Evolutionary conservation across 129 eudicot genomes (phyloP).

Genomic region (Heracleum sosnowskyi): DNA sequence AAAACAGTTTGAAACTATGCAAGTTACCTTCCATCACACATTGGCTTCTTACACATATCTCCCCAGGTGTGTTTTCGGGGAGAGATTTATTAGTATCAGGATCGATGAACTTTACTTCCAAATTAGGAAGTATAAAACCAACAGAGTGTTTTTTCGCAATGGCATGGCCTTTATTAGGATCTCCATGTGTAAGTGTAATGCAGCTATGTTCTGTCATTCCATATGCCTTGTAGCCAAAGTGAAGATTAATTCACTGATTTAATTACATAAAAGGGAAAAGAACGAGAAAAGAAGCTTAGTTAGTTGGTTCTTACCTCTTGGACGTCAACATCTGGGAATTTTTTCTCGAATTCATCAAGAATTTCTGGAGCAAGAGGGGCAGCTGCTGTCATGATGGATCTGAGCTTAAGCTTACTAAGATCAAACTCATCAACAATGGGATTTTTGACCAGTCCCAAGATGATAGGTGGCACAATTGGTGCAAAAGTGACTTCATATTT

Average conservation of each 20-base stretch:
- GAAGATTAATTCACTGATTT: not conserved
- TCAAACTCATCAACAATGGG: slow-evolving; percentile 72
- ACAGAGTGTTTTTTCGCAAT: slow-evolving; percentile 77
- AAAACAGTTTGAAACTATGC: not conserved
- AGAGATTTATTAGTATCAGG: slow-evolving; percentile 67
- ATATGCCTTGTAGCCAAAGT: slow-evolving; percentile 47
- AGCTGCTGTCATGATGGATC: slow-evolving; percentile 83
- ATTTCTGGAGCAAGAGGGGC: slow-evolving; percentile 95
- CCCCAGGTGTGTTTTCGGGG: slow-evolving; percentile 78
- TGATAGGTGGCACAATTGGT: slow-evolving; percentile 85
- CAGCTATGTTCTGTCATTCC: slow-evolving; percentile 99
- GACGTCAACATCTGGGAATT: slow-evolving; percentile 74
- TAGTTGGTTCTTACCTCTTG: slow-evolving; percentile 49
- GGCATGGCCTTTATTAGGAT: slow-evolving; percentile 51
- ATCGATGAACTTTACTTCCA: slow-evolving; percentile 84
- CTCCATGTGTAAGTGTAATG: slow-evolving; percentile 75
- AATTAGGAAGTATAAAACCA: slow-evolving; percentile 73
- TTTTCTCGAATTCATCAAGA: slow-evolving; percentile 55
- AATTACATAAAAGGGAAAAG: not conserved
- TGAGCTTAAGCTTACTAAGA: slow-evolving; percentile 56
- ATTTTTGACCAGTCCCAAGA: slow-evolving; percentile 66
- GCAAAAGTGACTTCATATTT: slow-evolving; percentile 68
- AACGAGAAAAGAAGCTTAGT: not conserved
- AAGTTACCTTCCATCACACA: slow-evolving; percentile 91
- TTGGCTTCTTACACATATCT: slow-evolving; percentile 88